Conservation (phyloP, 495 filamentous ascomycete genomes). For the Hypoxylon fragiforme region DNA sequence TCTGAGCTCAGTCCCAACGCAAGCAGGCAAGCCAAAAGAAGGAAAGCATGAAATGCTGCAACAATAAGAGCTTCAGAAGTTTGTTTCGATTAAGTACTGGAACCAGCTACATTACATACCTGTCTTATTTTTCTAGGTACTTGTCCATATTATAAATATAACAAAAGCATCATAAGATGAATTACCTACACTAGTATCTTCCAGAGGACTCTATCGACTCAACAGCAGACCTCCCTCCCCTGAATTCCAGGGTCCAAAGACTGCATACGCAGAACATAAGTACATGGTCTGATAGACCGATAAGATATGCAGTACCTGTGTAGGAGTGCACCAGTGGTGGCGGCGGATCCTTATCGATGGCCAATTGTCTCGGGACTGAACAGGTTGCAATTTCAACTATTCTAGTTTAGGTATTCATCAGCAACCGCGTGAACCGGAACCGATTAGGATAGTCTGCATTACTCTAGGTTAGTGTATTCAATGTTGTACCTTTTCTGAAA, state of each 20-base stretch:
- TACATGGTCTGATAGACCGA: constrained; percentile 6
- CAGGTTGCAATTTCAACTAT: constrained; percentile 15
- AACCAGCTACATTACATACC: no score
- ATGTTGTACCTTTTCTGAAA: constrained; percentile 1
- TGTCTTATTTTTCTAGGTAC: neutral
- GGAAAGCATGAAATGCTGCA: neutral
- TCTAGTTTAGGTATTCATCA: constrained; percentile 32
- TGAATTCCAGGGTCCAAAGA: constrained; percentile 27
- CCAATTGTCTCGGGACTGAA: constrained; percentile 28
- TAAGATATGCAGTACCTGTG: no score
- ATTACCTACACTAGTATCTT: no score
- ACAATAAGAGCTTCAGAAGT: neutral
- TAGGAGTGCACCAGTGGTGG: constrained; percentile 9
- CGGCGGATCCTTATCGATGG: constrained; percentile 20
- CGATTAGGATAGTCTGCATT: constrained; percentile 15
- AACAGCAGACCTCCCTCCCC: no score
- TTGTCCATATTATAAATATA: neutral
- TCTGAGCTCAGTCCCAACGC: constrained; percentile 23
- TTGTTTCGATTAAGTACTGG: neutral
- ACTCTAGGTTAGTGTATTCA: neutral
- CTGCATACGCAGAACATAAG: constrained; percentile 21
- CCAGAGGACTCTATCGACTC: neutral
- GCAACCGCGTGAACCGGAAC: constrained; percentile 33
- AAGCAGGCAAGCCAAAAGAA: neutral
- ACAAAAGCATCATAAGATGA: neutral